Base-by-base conservation (phyloP, 2,329 filamentous ascomycete species). In the Diplodia intermedia region DNA sequence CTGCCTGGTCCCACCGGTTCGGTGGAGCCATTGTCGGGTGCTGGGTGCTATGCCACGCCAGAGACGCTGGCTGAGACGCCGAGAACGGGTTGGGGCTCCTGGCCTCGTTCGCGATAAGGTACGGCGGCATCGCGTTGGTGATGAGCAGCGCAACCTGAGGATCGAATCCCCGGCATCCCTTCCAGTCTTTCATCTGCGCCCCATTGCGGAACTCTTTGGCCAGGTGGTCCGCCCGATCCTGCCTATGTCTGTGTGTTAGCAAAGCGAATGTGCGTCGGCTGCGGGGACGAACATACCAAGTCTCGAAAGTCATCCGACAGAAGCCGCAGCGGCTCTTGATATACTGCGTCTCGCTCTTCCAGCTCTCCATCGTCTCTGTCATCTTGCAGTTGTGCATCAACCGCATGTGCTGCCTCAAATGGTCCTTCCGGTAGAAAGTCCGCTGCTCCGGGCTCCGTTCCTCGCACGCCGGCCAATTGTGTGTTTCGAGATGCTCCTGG, bases 371-470 rank as follows among this genome's bases (percentile, higher is more conserved):
- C 79, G 82, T 75, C 79, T 79, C 72, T 82, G 89, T 80, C 75
- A 88, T 83, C 70, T 90, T 91, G 71, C 84, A 85, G 69, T 82
- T 82, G 72, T 89, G 87, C 81, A 88, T 87, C 65, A 89, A 77
- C 43, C 86, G 82, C 38, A 89, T 76, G 74, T 89, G 87, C 72
- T 89, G 87, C 61, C 86, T 83, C 14, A 89, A 80, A 72, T 89
- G 87, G 72, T 89, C 87, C 75, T 89, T 89, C 31, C 87, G 81
- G 72, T 86, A 88, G 74, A 89, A 89, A 0, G 86, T 88, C 43
- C 87, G 84, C 71, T 91, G 89, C 67, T 87, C 84, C 1, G 84
- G 70, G 4, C 85, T 85, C 74, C 90, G 87, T 73, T 93, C 90
- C 70, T 88, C 87, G 75, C 91, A 94, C 15, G 86, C 79, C 40